Conservation (phyloP, 2,329 filamentous ascomycete genomes). For the Xenosphaeropsis pyriputrescens region DNA sequence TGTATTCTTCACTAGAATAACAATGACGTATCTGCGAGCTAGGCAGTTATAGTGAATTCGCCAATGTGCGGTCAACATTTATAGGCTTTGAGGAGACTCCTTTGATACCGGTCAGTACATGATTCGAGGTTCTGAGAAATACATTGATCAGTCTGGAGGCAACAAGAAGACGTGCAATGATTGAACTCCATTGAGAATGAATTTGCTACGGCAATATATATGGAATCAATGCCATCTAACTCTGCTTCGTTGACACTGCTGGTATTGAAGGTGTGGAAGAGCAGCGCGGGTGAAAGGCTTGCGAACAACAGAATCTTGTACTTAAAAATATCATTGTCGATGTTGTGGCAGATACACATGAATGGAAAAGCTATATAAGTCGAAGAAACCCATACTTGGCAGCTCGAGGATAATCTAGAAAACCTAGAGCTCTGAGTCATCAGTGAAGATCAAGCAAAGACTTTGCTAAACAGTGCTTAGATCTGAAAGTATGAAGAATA, state of each 20-base stretch:
- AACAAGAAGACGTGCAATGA: too few relatives aligned
- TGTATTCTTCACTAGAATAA: slow-evolving; percentile 6
- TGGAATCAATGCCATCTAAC: too few relatives aligned
- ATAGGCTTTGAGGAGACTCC: slow-evolving; percentile 24
- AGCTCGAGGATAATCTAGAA: slow-evolving; percentile 7
- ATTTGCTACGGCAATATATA: too few relatives aligned
- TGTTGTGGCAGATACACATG: slow-evolving; percentile 29
- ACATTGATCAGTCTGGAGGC: too few relatives aligned
- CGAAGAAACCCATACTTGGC: slow-evolving; percentile 7
- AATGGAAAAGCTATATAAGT: slow-evolving; percentile 36
- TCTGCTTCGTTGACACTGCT: too few relatives aligned
- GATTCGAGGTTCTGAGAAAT: too few relatives aligned
- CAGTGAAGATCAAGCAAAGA: slow-evolving; percentile 1
- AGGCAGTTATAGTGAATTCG: slow-evolving; percentile 3
- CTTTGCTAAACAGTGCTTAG: too few relatives aligned
- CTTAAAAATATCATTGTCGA: slow-evolving; percentile 31
- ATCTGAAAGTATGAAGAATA: too few relatives aligned
- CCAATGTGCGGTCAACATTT: slow-evolving; percentile 28
- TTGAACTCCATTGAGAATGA: too few relatives aligned
- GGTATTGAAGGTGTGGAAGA: slow-evolving; percentile 22
- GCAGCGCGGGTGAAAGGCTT: slow-evolving; percentile 15
- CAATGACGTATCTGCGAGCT: slow-evolving; percentile 4
- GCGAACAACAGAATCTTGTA: slow-evolving; percentile 21
- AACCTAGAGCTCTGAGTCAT: slow-evolving; percentile 3
- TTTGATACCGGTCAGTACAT: slow-evolving; percentile 3